Evolutionary conservation across 192 early-diverging fungal species (phyloP).

Genomic region (Phlyctochytrium arcticum): DNA sequence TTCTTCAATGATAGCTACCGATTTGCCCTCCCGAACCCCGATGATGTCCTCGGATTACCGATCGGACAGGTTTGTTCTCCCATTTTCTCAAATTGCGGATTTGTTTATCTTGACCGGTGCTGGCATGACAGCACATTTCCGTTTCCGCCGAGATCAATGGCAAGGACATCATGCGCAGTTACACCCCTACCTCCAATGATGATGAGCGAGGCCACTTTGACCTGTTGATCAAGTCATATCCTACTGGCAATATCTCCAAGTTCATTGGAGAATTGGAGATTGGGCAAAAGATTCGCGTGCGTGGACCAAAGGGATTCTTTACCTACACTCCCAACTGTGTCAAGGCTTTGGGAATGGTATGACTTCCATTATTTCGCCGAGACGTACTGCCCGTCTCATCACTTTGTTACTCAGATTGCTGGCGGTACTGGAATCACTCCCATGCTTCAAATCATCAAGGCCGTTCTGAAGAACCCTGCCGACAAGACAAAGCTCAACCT

Average conservation of each 20-base stretch:
- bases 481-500: conserved; percentile 84
- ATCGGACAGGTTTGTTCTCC: conserved; percentile 63
- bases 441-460: conserved; percentile 92
- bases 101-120: not conserved
- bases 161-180: conserved; percentile 79
- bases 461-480: conserved; percentile 75
- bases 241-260: conserved; percentile 73
- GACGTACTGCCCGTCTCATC: not conserved
- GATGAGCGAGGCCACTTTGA: conserved; percentile 87
- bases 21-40: conserved; percentile 69
- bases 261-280: conserved; percentile 62
- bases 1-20: conserved; percentile 58
- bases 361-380: not conserved
- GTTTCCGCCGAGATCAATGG: conserved; percentile 79
- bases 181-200: conserved; percentile 85
- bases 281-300: conserved; percentile 71
- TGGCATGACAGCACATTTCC: conserved; percentile 68
- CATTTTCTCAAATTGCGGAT: not conserved
- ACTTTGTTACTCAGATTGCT: conserved; percentile 55
- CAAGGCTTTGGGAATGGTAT: conserved; percentile 71
- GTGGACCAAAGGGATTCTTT: conserved; percentile 89
- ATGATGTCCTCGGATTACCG: conserved; percentile 76
- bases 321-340: conserved; percentile 79
- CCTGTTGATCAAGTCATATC: conserved; percentile 88
- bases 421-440: conserved; percentile 93